These are phyloP conservation scores for Lyophyllum shimeji DNA, from an alignment of 768 basidiomycete genomes.

Conservation along the genomic window DNA sequence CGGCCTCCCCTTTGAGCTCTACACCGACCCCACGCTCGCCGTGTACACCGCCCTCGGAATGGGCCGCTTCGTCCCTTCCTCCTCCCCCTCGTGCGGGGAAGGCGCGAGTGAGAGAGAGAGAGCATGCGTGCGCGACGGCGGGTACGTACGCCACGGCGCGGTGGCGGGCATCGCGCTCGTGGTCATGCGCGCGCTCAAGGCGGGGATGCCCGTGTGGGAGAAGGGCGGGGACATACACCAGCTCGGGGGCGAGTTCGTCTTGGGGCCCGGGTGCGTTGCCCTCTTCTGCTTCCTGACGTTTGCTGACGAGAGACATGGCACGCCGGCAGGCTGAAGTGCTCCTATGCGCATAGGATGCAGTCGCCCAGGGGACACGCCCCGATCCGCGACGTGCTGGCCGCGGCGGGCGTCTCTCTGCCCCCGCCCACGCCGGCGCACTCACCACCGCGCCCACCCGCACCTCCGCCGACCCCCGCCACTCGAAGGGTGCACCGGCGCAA, in stretches of 20 bases:
- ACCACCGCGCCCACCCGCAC: background rate
- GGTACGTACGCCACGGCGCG: conserved; percentile 66
- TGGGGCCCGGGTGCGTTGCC: conserved; percentile 41
- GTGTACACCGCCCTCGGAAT: conserved; percentile 80
- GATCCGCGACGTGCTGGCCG: conserved; percentile 64
- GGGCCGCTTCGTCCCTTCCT: conserved; percentile 29
- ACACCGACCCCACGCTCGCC: conserved; percentile 71
- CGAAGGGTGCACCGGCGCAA: background rate
- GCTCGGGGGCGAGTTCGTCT: conserved; percentile 85
- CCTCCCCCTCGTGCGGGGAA: background rate
- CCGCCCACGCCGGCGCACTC: background rate
- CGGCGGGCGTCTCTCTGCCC: conserved; percentile 40
- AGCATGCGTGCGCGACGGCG: conserved; percentile 20
- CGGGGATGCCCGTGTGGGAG: conserved; percentile 82
- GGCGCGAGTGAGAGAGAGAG: background rate
- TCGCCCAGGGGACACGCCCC: conserved; percentile 72
- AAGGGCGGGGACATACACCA: conserved; percentile 75
- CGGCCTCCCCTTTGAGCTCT: conserved; percentile 68
- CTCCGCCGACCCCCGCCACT: background rate
- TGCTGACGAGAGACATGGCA: background rate
- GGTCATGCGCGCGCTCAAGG: conserved; percentile 63
- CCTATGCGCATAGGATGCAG: conserved; percentile 86
- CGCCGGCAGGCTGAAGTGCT: conserved; percentile 59
- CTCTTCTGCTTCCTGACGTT: background rate
- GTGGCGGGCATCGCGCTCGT: conserved; percentile 75